Evolutionary conservation across 441 rosid genomes (phyloP).

Genomic region (Biscutella laevigata): DNA sequence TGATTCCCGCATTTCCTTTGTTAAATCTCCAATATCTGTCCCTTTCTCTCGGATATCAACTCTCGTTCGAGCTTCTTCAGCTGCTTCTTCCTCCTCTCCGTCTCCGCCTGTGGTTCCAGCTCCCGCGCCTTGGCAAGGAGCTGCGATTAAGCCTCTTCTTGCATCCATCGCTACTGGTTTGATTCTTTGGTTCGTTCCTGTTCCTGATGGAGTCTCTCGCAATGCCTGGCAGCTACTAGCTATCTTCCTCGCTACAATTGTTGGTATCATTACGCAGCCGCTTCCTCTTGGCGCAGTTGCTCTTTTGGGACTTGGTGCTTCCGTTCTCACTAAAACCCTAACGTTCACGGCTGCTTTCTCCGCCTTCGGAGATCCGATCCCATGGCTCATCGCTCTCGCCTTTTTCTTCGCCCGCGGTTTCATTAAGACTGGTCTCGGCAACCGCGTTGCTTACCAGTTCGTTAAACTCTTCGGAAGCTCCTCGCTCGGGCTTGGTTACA

Average conservation of each 20-base stretch:
- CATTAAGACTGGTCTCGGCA: constrained; percentile 88
- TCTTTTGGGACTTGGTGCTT: constrained; percentile 72
- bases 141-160: constrained; percentile 74
- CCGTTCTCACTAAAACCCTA: constrained; percentile 82
- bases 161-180: constrained; percentile 87
- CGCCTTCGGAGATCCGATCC: constrained; percentile 92
- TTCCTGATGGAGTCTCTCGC: constrained; percentile 67
- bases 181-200: constrained; percentile 81
- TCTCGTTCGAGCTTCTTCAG: constrained; percentile 23
- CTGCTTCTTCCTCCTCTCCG: too few species aligned
- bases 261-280: constrained; percentile 88
- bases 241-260: constrained; percentile 85
- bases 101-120: constrained; percentile 30
- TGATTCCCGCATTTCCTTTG: constrained; percentile 6
- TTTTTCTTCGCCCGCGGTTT: constrained; percentile 96
- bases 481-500: constrained; percentile 79
- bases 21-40: constrained; percentile 12
- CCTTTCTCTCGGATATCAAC: constrained; percentile 1
- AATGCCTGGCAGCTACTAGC: constrained; percentile 93
- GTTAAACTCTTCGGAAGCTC: constrained; percentile 72
- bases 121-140: constrained; percentile 80
- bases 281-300: constrained; percentile 93
- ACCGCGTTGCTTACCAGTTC: constrained; percentile 86
- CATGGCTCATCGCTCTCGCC: constrained; percentile 95
- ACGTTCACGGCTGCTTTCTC: constrained; percentile 88